Base-by-base conservation (phyloP, 352 stramenopile species). In the Globisporangium radiosum region DNA sequence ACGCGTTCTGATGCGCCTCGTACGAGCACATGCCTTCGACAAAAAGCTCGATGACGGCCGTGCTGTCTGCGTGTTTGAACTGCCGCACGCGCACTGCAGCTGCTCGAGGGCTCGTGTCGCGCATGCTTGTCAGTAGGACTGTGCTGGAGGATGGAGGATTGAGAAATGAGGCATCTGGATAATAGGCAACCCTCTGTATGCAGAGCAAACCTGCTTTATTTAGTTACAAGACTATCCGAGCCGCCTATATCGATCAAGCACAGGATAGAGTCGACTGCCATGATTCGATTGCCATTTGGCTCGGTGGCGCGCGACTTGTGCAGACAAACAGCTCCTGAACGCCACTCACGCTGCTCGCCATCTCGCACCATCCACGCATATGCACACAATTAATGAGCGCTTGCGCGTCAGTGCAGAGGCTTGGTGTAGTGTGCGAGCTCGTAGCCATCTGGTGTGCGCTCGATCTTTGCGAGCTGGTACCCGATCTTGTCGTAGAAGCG, bases 21-120 rank as follows among this genome's bases (percentile, higher is more conserved):
- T 79, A 76, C 38, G 62, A 64, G 33, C 56, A 44, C 64, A 71
- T 76, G 8, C 72, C 72, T 36, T 70, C 40, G 10, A 65, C 39
- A 52, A 77, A 77, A 11, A 80, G 48, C n/a, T 66, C 49, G 9
- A 56, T 45, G 15, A 64, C 44, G 19, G 42, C 49, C 2, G 49
- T 36, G 19, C 15, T 14, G 38, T 67, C 61, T 36, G 42, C 44
- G 4, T 39, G 5, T 4, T 6, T 11, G 56, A 52, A 67, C 49
- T 57, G 43, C 40, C 55, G 57, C 38, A 73, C 59, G 14, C 25
- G 14, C 14, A 59, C 36, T 14, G 36, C 47, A 15, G 47, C 42
- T 5, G 54, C 25, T 25, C 25, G 25, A 8, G 47, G 37, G 47
- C 47, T 19, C 13, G 39, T 56, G 9, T 45, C 15, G 42, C 4